A percentile compares a stretch with the other conserved stretches of the same genome.
These are phyloP conservation scores for Sarcodon aspratus DNA, from an alignment of 768 basidiomycete genomes.

Conservation along the genomic window DNA sequence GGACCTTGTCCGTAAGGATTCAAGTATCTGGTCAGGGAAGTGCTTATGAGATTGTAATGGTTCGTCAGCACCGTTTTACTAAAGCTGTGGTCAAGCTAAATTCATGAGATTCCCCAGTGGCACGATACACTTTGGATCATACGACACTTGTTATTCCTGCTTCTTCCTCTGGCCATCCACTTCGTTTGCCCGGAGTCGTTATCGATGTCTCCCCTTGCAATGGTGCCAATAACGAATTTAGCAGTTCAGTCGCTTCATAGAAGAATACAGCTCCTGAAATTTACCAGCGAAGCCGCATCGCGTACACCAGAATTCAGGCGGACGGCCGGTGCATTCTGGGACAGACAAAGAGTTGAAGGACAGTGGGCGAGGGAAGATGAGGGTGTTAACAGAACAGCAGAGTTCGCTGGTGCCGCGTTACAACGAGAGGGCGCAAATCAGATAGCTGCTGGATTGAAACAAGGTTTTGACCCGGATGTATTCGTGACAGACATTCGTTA, in stretches of 20 bases:
- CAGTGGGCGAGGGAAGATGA: constrained; percentile 35
- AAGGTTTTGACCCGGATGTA: neutral
- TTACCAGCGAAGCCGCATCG: constrained; percentile 44
- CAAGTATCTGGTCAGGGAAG: constrained; percentile 29
- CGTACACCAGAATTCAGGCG: constrained; percentile 36
- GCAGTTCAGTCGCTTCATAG: constrained; percentile 31
- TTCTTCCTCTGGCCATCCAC: constrained; percentile 40
- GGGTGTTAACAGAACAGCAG: constrained; percentile 34
- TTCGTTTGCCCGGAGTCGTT: constrained; percentile 23
- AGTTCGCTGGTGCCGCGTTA: constrained; percentile 31
- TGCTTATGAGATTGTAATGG: constrained; percentile 26
- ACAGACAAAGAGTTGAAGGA: constrained; percentile 40
- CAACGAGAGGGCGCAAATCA: constrained; percentile 9
- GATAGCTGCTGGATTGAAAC: neutral
- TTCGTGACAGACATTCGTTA: too few species aligned
- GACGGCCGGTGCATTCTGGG: constrained; percentile 46
- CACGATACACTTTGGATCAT: constrained; percentile 45
- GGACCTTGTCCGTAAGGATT: constrained; percentile 34
- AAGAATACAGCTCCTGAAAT: constrained; percentile 29
- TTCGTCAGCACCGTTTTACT: constrained; percentile 4
- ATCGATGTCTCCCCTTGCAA: constrained; percentile 19
- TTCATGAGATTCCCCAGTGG: constrained; percentile 31
- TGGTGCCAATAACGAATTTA: neutral
- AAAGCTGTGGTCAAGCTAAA: neutral
- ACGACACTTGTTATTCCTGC: constrained; percentile 49